Percentiles rank a stretch among this genome's conserved stretches.
Conservation (phyloP, 1,284 basidiomycete genomes). For the Fomes fomentarius region DNA sequence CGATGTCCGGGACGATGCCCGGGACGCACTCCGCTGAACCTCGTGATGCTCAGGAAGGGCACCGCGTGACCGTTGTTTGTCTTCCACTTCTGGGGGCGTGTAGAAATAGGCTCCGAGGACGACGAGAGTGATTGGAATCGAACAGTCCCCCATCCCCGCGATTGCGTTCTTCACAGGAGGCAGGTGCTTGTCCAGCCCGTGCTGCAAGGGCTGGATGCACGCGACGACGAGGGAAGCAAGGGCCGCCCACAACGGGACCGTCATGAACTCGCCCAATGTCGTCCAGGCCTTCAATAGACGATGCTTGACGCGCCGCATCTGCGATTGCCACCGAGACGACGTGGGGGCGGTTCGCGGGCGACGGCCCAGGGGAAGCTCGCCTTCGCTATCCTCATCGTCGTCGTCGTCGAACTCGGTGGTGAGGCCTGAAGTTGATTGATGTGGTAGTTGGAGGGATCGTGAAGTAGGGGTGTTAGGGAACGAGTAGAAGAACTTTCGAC, state of each 20-base stretch:
- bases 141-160: conserved; percentile 75
- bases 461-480: conserved; percentile 63
- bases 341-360: conserved; percentile 33
- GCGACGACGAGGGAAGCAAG: conserved; percentile 82
- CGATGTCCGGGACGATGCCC: conserved; percentile 37
- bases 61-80: conserved; percentile 15
- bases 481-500: conserved; percentile 52
- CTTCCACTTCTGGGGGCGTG: conserved; percentile 33
- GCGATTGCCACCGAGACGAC: conserved; percentile 35
- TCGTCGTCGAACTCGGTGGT: conserved; percentile 37
- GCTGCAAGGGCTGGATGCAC: conserved; percentile 76
- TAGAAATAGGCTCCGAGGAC: conserved; percentile 95
- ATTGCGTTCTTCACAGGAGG: conserved; percentile 77
- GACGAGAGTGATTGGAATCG: conserved; percentile 88
- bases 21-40: conserved; percentile 9
- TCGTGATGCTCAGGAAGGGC: conserved; percentile 22
- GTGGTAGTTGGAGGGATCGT: conserved; percentile 7
- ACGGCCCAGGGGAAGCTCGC: conserved; percentile 34
- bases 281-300: conserved; percentile 38
- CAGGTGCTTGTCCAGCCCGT: conserved; percentile 62
- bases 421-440: conserved; percentile 17
- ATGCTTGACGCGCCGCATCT: conserved; percentile 36
- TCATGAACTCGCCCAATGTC: conserved; percentile 81
- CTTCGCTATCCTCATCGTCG: conserved; percentile 35
- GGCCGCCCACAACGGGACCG: conserved; percentile 84